Percentiles rank a stretch among this genome's conserved stretches.
phyloP scores from a whole-genome alignment of 148 eudicot genomes.

The Vaccinium vitisidaea region DNA sequence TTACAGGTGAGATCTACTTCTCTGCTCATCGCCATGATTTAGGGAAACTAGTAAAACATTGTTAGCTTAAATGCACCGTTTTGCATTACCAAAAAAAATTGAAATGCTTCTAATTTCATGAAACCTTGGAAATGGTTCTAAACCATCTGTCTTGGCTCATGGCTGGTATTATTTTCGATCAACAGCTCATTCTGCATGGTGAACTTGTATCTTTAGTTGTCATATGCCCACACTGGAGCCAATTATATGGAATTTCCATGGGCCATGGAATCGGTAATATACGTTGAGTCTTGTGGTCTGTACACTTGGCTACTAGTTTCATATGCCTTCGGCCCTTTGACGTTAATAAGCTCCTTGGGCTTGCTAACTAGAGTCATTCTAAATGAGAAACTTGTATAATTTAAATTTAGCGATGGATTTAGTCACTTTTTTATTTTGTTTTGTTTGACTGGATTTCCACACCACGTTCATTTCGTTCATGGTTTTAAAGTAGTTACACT shows the following conservation, averaged over 20 bases:
- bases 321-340: neutral
- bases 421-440: neutral
- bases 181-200: neutral
- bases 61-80: neutral
- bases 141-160: neutral
- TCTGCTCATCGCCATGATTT: neutral
- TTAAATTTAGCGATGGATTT: neutral
- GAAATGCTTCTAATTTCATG: neutral
- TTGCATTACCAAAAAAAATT: too few relatives aligned
- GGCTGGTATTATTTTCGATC: neutral
- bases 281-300: neutral
- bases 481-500: neutral
- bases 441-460: neutral
- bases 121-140: neutral
- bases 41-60: neutral
- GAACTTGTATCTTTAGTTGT: neutral
- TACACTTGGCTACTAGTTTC: neutral
- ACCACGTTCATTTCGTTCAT: neutral
- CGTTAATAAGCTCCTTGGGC: neutral
- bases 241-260: neutral
- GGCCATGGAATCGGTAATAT: neutral
- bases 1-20: constrained; percentile 51
- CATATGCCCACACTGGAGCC: neutral
- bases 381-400: neutral
- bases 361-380: neutral